phyloP scores from a whole-genome alignment of 164 flowering plant species.

The Magnolia sinica region DNA sequence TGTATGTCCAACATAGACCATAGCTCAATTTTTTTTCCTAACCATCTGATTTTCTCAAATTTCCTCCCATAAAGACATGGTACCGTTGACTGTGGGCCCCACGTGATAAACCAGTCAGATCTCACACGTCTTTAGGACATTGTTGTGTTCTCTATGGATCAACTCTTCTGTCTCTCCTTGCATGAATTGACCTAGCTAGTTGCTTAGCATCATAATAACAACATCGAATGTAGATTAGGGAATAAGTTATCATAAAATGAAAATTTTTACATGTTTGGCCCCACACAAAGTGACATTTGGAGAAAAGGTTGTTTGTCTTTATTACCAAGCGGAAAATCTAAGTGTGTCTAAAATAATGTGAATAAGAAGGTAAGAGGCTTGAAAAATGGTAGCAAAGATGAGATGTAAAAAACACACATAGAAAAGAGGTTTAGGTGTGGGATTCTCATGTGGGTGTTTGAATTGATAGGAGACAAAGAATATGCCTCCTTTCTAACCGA shows the following conservation, averaged over 20 bases:
- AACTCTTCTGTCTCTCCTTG: too few species aligned
- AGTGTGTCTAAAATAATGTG: neutral
- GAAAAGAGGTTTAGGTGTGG: conserved; percentile 4
- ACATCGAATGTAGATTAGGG: neutral
- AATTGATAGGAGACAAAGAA: conserved; percentile 6
- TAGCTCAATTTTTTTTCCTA: too few species aligned
- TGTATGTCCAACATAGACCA: too few species aligned
- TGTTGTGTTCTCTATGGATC: too few species aligned
- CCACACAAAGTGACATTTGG: conserved; percentile 1
- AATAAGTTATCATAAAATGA: neutral
- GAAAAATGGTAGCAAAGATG: neutral
- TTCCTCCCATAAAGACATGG: too few species aligned
- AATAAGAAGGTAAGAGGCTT: neutral
- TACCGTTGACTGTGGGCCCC: too few species aligned
- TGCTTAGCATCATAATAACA: neutral
- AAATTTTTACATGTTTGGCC: neutral
- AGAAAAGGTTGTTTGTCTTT: conserved; percentile 21
- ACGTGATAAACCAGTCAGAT: too few species aligned
- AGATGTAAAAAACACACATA: neutral
- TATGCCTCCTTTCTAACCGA: conserved; percentile 11
- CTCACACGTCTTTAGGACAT: too few species aligned
- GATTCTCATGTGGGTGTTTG: conserved; percentile 9
- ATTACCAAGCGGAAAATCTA: neutral
- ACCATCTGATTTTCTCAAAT: too few species aligned
- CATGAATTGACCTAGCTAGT: too few species aligned